Evolutionary conservation across 2,329 filamentous ascomycete genomes (phyloP), one percentile per base, ranked within the genome.

Genomic region (Alternaria alternata): DNA sequence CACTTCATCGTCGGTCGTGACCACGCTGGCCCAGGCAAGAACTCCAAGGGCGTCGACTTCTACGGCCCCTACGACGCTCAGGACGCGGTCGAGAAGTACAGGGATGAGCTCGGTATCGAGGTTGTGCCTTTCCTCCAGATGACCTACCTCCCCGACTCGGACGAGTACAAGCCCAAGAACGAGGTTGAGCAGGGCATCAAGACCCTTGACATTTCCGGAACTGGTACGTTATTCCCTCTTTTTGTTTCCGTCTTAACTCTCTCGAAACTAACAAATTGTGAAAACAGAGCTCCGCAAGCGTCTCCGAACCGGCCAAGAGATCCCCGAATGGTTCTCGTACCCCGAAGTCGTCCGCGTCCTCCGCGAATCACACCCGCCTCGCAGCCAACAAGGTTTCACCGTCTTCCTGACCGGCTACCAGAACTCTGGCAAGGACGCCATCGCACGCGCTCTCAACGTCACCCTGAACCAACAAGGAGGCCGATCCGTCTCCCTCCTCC

Each of bases 71-170:
- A 99, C 81, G 95, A 99, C 76, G 95, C 95, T 12, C 95, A 99
- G 85, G 87, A 94, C 76, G 92, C 94, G 26, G 94, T 99, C 61
- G 93, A 97, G 86, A 93, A 97, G 85, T 96, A 97, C 88, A 90
- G 89, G 77, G 89, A 93, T 69, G 95, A 99, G 87, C 91, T 99
- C 64, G 95, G 94, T 74, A 99, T 99, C 77, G 93, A 97, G 84
- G 95, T 99, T 76, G 95, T 99, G 67, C 93, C 95, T 70, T 99
- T 99, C 90, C 94, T 98, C 85, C 93, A 96, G 88, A 97, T 99
- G 90, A 98, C 96, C 66, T 99, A 98, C 84, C 90, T 98, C 61
- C 95, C 95, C 70, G 95, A 98, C 82, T 90, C 88, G 77, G 95
- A 99, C 81, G 95, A 98, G 86, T 99, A 99, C 86, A 89, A 88